phyloP scores from a whole-genome alignment of 2,329 filamentous ascomycete species.

The Clathrospora elynae region DNA sequence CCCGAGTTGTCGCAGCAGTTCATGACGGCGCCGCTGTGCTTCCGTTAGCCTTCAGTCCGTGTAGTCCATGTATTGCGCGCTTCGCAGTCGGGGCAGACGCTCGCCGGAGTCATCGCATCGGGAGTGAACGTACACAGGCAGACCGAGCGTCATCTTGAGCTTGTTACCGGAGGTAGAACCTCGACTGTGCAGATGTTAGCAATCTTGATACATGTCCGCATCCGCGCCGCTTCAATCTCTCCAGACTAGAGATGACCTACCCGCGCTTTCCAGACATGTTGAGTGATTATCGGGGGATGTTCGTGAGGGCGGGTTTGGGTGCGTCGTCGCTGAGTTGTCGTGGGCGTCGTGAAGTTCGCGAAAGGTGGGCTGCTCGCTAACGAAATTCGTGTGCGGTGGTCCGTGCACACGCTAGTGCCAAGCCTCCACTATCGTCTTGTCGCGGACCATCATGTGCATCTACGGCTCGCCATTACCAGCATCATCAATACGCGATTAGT shows the following conservation, averaged over 20 bases:
- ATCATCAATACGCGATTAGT: no score
- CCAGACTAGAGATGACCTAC: slow-evolving; percentile 12
- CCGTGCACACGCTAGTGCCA: slow-evolving; percentile 2
- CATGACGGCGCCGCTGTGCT: slow-evolving; percentile 91
- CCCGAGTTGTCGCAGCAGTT: slow-evolving; percentile 99
- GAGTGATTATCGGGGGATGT: slow-evolving; percentile 18
- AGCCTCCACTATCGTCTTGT: no score
- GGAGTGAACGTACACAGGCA: slow-evolving; percentile 84
- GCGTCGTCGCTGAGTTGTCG: slow-evolving; percentile 23
- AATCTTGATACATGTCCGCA: background rate
- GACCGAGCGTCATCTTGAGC: slow-evolving; percentile 99
- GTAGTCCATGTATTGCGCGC: slow-evolving; percentile 10
- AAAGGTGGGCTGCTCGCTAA: slow-evolving; percentile 7
- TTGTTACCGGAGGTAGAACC: slow-evolving; percentile 98
- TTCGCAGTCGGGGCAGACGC: slow-evolving; percentile 4
- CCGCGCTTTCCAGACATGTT: slow-evolving; percentile 25
- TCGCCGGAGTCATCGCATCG: slow-evolving; percentile 23
- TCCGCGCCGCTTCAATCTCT: background rate
- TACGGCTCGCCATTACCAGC: no score
- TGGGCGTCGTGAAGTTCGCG: slow-evolving; percentile 14
- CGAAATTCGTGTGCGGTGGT: slow-evolving; percentile 6
- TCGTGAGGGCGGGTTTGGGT: slow-evolving; percentile 20
- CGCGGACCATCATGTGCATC: no score
- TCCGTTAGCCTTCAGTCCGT: slow-evolving; percentile 36
- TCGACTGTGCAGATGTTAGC: slow-evolving; percentile 56